A percentile compares a stretch with the other conserved stretches of the same genome.
These are phyloP conservation scores for Xylaria sp. DNA, from an alignment of 495 filamentous ascomycete species.

Conservation along the genomic window DNA sequence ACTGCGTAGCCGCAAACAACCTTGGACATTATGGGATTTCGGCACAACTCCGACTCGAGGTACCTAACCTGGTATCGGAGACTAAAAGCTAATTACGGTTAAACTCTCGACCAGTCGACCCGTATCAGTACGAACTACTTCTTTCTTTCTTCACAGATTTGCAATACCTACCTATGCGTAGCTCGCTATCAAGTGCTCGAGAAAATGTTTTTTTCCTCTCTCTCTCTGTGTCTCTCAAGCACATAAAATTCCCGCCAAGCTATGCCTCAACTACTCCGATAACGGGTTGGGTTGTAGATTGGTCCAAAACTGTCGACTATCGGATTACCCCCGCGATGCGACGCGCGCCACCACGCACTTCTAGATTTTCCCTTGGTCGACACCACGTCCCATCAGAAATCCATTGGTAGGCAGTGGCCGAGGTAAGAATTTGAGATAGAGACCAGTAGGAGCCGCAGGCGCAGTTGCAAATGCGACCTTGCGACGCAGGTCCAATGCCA, in stretches of 20 bases:
- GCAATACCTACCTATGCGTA: not conserved
- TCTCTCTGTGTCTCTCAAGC: not conserved
- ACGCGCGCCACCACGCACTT: conserved; percentile 23
- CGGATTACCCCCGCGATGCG: conserved; percentile 16
- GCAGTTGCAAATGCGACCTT: conserved; percentile 20
- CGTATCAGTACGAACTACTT: not conserved
- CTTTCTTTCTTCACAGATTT: not conserved
- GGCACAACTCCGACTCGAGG: not conserved
- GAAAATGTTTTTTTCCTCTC: too few species aligned
- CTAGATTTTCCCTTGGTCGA: not conserved
- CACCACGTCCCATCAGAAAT: conserved; percentile 1
- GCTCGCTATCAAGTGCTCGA: not conserved
- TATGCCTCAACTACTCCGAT: conserved; percentile 3
- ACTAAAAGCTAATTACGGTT: conserved; percentile 9
- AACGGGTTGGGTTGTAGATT: conserved; percentile 8
- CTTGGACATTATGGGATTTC: not conserved
- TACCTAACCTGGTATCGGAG: not conserved
- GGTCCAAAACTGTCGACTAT: not conserved
- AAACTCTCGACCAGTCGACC: not conserved
- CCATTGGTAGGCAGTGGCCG: not conserved
- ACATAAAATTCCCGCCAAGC: conserved; percentile 3
- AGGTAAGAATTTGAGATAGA: conserved; percentile 11
- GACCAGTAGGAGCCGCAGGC: conserved; percentile 6
- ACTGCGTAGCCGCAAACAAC: not conserved
- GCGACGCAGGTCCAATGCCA: conserved; percentile 25